Conservation (phyloP, 2,329 filamentous ascomycete species). For the Pseudocercospora fijiensis region DNA sequence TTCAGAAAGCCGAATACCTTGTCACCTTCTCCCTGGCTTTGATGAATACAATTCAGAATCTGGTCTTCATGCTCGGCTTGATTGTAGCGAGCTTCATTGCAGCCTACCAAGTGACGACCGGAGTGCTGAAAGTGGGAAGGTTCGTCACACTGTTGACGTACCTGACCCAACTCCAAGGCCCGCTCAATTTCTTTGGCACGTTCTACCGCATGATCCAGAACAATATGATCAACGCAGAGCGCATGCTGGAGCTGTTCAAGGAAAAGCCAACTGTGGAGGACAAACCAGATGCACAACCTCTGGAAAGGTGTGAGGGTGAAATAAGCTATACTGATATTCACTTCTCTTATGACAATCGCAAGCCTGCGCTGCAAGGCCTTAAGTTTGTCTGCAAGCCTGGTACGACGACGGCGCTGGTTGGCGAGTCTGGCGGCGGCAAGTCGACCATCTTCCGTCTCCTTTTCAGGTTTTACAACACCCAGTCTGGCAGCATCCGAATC, state of each 20-base stretch:
- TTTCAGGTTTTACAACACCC: constrained; percentile 92
- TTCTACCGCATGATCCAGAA: constrained; percentile 97
- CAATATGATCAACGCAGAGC: constrained; percentile 94
- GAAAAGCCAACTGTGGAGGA: constrained; percentile 91
- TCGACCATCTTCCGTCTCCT: constrained; percentile 94
- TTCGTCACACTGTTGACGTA: constrained; percentile 72
- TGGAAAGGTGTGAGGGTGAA: constrained; percentile 72
- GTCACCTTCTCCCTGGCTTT: constrained; percentile 58
- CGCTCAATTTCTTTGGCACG: constrained; percentile 76
- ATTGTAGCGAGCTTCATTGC: constrained; percentile 69
- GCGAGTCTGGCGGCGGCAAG: constrained; percentile 94
- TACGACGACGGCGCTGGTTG: constrained; percentile 92
- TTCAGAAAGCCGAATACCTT: constrained; percentile 58
- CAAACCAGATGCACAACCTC: constrained; percentile 59
- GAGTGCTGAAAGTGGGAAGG: constrained; percentile 61
- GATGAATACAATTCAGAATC: constrained; percentile 62
- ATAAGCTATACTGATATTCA: constrained; percentile 85
- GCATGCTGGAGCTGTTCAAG: constrained; percentile 93
- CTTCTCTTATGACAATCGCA: constrained; percentile 85
- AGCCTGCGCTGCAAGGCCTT: constrained; percentile 78
- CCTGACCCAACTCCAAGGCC: constrained; percentile 70
- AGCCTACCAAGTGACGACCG: constrained; percentile 66
- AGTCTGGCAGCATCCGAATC: constrained; percentile 75
- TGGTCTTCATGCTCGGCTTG: constrained; percentile 63
- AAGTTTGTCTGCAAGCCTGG: constrained; percentile 84